Evolutionary conservation across 1,284 basidiomycete species (phyloP).

Genomic region (Macrocystidia cucumis): DNA sequence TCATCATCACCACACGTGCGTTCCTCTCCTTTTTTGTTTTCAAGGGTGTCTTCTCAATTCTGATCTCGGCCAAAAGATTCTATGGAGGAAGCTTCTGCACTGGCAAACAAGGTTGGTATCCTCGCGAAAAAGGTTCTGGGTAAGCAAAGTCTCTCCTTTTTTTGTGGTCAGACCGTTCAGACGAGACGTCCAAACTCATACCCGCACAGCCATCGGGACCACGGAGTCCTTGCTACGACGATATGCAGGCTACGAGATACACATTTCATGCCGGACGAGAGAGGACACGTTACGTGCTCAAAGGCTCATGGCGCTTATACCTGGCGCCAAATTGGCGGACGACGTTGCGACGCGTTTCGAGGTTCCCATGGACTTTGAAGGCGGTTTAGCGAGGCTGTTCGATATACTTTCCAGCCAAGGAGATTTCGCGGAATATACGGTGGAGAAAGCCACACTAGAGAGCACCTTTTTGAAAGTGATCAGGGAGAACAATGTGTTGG

Average conservation of each 20-base stretch:
- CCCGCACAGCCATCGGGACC: conserved; percentile 53
- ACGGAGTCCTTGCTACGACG: conserved; percentile 54
- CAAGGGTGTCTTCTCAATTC: not conserved
- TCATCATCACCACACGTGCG: conserved; percentile 65
- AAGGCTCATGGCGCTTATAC: conserved; percentile 54
- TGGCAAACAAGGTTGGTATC: conserved; percentile 69
- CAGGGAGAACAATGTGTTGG: conserved; percentile 50
- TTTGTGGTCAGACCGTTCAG: too few relatives aligned
- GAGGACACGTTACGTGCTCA: conserved; percentile 50
- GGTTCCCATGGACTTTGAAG: conserved; percentile 44
- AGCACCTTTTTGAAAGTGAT: conserved; percentile 72
- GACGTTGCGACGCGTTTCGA: conserved; percentile 77
- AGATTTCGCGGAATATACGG: conserved; percentile 56
- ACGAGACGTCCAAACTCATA: not conserved
- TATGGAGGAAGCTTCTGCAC: conserved; percentile 78
- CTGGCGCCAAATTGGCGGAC: conserved; percentile 58
- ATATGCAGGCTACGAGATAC: conserved; percentile 72
- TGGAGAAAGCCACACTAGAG: conserved; percentile 62
- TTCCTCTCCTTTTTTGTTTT: conserved; percentile 9
- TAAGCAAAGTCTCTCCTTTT: conserved; percentile 18
- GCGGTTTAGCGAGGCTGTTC: conserved; percentile 49
- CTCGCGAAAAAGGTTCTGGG: conserved; percentile 63
- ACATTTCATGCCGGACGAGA: conserved; percentile 60
- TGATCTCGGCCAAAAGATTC: conserved; percentile 39
- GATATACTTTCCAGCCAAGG: conserved; percentile 40